Percentiles rank a stretch among this genome's conserved stretches.
These are phyloP conservation scores for Microsporum audouinii DNA, from an alignment of 2,329 filamentous ascomycete genomes.

Conservation along the genomic window DNA sequence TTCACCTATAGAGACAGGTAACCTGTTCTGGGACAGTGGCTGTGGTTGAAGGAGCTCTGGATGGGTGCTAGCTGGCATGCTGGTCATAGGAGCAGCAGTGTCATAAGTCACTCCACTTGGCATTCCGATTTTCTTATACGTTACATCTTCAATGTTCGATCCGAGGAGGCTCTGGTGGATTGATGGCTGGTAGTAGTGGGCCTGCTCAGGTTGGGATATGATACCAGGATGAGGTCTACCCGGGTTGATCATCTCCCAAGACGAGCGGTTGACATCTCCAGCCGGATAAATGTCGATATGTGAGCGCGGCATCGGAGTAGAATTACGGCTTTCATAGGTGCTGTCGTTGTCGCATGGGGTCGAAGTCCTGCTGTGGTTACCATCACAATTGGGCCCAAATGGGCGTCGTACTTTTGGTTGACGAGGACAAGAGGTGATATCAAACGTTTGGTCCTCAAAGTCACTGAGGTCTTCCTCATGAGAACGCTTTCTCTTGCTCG, in stretches of 20 bases:
- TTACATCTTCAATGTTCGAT: slow-evolving; percentile 32
- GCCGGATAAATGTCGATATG: slow-evolving; percentile 9
- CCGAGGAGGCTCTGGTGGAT: slow-evolving; percentile 32
- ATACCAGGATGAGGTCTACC: slow-evolving; percentile 38
- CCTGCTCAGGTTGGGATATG: slow-evolving; percentile 35
- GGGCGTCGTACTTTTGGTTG: slow-evolving; percentile 15
- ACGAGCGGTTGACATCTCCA: slow-evolving; percentile 28
- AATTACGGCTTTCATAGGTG: slow-evolving; percentile 13
- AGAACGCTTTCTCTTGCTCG: slow-evolving; percentile 39
- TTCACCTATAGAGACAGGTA: slow-evolving; percentile 19
- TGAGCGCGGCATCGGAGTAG: slow-evolving; percentile 11
- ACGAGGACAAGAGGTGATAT: slow-evolving; percentile 16
- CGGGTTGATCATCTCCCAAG: slow-evolving; percentile 44
- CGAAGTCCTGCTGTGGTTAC: slow-evolving; percentile 23
- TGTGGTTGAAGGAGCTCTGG: slow-evolving; percentile 32
- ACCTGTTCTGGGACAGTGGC: slow-evolving; percentile 17
- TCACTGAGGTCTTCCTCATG: slow-evolving; percentile 31
- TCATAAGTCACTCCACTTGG: slow-evolving; percentile 24
- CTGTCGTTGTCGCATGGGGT: slow-evolving; percentile 25
- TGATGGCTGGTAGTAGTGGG: slow-evolving; percentile 43
- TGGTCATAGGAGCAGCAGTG: slow-evolving; percentile 28
- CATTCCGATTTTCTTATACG: slow-evolving; percentile 30
- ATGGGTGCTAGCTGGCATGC: slow-evolving; percentile 33
- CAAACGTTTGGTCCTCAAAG: slow-evolving; percentile 23
- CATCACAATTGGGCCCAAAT: slow-evolving; percentile 21